These are phyloP conservation scores for Xylariales sp. DNA, from an alignment of 2,329 filamentous ascomycete genomes.

Conservation along the genomic window DNA sequence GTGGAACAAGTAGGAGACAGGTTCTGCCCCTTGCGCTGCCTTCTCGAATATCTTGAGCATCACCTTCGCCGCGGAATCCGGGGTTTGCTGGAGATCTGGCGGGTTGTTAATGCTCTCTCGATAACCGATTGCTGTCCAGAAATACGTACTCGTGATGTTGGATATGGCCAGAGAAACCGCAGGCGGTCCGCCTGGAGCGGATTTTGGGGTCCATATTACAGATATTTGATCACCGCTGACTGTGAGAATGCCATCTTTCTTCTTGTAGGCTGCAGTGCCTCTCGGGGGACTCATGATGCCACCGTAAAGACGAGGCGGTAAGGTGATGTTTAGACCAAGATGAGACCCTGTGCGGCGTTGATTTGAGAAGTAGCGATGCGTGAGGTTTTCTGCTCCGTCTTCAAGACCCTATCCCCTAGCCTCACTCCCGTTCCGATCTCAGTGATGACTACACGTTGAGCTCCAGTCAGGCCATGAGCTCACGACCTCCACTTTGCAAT, in stretches of 20 bases:
- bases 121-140: not conserved
- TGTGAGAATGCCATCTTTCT: constrained; percentile 83
- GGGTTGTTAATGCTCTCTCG: constrained; percentile 14
- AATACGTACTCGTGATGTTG: constrained; percentile 72
- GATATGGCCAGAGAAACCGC: constrained; percentile 65
- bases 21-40: constrained; percentile 49
- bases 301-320: too few relatives aligned
- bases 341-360: too few relatives aligned
- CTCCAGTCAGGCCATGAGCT: too few relatives aligned
- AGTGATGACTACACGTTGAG: too few relatives aligned
- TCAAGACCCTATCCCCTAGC: too few relatives aligned
- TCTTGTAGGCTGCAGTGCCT: constrained; percentile 80
- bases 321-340: too few relatives aligned
- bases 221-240: constrained; percentile 68
- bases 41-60: constrained; percentile 91
- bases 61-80: constrained; percentile 80
- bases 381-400: too few relatives aligned
- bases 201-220: constrained; percentile 76
- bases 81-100: constrained; percentile 89
- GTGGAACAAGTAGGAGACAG: constrained; percentile 76
- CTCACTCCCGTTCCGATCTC: too few relatives aligned
- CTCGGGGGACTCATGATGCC: constrained; percentile 55
- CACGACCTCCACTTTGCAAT: too few relatives aligned
- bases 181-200: constrained; percentile 55
- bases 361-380: too few relatives aligned